A percentile compares a stretch with the other conserved stretches of the same genome.
Evolutionary conservation across 345 rosid species (phyloP).

Genomic region (Linum lewisii): DNA sequence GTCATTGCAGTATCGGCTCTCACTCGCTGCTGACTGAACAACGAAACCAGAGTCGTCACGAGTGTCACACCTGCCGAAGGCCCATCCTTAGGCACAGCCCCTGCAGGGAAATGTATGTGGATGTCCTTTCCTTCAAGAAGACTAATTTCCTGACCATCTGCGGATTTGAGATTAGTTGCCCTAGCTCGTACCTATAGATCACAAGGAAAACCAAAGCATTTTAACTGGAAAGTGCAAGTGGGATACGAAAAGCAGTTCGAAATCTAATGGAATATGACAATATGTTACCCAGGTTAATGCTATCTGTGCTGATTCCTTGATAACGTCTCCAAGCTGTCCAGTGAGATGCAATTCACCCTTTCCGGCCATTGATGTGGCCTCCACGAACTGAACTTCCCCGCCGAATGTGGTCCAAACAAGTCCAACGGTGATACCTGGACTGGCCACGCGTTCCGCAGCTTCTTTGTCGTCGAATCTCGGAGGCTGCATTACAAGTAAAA

Average conservation of each 20-base stretch:
- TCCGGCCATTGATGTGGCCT: constrained; percentile 84
- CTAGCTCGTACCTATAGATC: constrained; percentile 73
- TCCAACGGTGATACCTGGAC: constrained; percentile 91
- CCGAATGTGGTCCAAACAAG: constrained; percentile 98
- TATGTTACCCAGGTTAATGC: constrained; percentile 89
- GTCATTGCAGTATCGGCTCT: constrained; percentile 99
- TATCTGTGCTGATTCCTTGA: constrained; percentile 95
- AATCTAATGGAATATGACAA: constrained; percentile 8
- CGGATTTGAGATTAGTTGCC: constrained; percentile 65
- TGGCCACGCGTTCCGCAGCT: constrained; percentile 85
- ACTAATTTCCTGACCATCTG: constrained; percentile 46
- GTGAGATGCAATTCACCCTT: constrained; percentile 95
- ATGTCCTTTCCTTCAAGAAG: constrained; percentile 81
- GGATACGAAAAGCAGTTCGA: too few species aligned
- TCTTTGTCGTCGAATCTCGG: constrained; percentile 85
- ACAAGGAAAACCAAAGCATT: background rate
- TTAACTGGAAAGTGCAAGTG: background rate
- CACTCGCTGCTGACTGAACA: constrained; percentile 69
- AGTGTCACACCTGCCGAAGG: constrained; percentile 98
- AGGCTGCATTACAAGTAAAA: constrained; percentile 51
- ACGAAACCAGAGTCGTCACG: constrained; percentile 87
- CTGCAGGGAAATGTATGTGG: constrained; percentile 98
- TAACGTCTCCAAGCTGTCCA: constrained; percentile 98
- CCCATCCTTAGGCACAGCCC: constrained; percentile 95
- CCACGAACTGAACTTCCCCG: constrained; percentile 97